A percentile compares a stretch with the other conserved stretches of the same genome.
phyloP scores from a whole-genome alignment of 257 asterid species.

The Primulina tabacum region DNA sequence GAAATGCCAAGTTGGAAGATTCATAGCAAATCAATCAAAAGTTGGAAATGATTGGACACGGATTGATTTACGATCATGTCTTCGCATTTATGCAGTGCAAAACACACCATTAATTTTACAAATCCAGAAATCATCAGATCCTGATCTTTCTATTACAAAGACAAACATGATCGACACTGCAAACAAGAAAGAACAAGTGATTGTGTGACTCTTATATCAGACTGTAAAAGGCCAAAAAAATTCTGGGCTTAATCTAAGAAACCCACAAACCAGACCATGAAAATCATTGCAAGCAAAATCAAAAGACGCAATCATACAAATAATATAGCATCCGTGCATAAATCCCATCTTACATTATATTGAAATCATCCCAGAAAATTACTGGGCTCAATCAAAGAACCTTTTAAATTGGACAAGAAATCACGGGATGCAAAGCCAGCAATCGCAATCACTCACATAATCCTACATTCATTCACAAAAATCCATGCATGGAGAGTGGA shows the following conservation, averaged over 20 bases:
- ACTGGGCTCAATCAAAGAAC: not conserved
- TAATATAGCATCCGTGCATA: not conserved
- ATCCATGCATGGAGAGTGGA: not conserved
- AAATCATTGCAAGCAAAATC: not conserved
- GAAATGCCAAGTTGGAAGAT: not conserved
- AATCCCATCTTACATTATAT: not conserved
- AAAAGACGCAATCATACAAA: not conserved
- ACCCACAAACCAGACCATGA: not conserved
- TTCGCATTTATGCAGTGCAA: not conserved
- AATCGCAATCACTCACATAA: not conserved
- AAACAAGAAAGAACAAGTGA: not conserved
- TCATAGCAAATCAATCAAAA: not conserved
- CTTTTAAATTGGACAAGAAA: no score
- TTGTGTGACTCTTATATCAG: not conserved
- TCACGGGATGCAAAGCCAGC: no score
- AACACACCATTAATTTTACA: not conserved
- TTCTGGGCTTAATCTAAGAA: not conserved
- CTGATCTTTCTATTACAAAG: not conserved
- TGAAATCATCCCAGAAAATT: not conserved
- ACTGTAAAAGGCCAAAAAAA: not conserved
- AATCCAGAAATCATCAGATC: conserved; percentile 12
- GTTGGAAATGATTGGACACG: not conserved
- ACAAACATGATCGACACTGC: not conserved
- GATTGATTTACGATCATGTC: not conserved
- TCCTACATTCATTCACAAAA: not conserved